Evolutionary conservation across 768 basidiomycete genomes (phyloP).

Genomic region (Calocera cornea): DNA sequence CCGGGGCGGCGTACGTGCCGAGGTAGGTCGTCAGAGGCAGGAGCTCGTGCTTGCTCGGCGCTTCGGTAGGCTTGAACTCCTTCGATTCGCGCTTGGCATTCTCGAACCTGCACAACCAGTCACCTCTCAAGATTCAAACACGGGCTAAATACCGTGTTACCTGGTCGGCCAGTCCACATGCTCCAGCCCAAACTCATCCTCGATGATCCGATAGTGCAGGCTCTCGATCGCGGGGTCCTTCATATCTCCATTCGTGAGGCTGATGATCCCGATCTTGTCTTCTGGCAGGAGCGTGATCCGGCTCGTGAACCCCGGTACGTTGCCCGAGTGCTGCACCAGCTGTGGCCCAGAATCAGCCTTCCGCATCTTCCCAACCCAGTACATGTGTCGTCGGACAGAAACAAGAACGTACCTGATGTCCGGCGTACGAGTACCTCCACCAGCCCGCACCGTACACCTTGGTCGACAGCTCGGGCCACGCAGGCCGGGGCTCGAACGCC

Average conservation of each 20-base stretch:
- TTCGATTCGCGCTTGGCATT: constrained; percentile 16
- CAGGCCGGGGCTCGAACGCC: constrained; percentile 10
- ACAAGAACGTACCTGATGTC: constrained; percentile 27
- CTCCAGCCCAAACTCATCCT: constrained; percentile 13
- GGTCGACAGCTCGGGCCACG: constrained; percentile 19
- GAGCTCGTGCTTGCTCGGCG: neutral
- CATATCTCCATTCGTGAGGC: constrained; percentile 24
- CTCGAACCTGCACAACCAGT: constrained; percentile 14
- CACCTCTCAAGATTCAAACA: too few species aligned
- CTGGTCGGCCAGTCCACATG: constrained; percentile 8
- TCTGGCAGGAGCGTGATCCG: constrained; percentile 25
- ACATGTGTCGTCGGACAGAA: neutral
- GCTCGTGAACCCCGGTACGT: constrained; percentile 26
- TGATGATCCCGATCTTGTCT: constrained; percentile 26
- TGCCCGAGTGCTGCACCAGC: constrained; percentile 28
- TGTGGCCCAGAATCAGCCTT: constrained; percentile 8
- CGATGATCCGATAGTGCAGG: constrained; percentile 17
- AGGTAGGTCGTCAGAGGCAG: constrained; percentile 20
- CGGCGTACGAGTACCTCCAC: constrained; percentile 28
- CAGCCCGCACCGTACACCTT: constrained; percentile 34
- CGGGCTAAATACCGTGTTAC: too few species aligned
- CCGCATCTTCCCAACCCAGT: neutral
- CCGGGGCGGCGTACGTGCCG: constrained; percentile 28
- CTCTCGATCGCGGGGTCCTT: constrained; percentile 13
- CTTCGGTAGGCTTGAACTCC: constrained; percentile 7